These are phyloP conservation scores for Penicillium bovifimosum DNA, from an alignment of 495 filamentous ascomycete genomes.

Conservation along the genomic window DNA sequence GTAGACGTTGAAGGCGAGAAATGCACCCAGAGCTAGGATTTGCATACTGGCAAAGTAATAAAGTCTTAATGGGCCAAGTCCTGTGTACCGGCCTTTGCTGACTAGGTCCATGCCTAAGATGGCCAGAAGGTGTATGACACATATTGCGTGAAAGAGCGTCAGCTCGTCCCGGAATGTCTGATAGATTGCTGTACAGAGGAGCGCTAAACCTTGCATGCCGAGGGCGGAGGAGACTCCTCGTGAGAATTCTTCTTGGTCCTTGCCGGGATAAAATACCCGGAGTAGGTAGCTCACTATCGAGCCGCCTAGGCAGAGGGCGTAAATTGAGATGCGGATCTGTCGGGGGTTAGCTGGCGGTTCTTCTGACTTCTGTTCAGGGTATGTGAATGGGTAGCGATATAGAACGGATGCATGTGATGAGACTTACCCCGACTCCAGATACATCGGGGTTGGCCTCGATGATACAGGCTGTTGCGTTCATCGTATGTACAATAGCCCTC, in stretches of 20 bases:
- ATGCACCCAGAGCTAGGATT: slow-evolving; percentile 10
- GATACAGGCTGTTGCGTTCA: slow-evolving; percentile 13
- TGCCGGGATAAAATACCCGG: slow-evolving; percentile 10
- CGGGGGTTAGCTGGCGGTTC: background rate
- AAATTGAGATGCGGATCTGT: slow-evolving; percentile 16
- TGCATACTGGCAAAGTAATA: slow-evolving; percentile 11
- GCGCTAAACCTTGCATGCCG: slow-evolving; percentile 16
- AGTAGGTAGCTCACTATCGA: slow-evolving; percentile 14
- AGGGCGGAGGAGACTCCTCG: slow-evolving; percentile 15
- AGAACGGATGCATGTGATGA: background rate
- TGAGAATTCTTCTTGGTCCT: slow-evolving; percentile 16
- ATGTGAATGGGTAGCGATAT: background rate
- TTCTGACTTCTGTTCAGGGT: background rate
- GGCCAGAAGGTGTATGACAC: slow-evolving; percentile 15
- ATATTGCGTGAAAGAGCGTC: slow-evolving; percentile 18
- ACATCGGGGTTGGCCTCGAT: slow-evolving; percentile 15
- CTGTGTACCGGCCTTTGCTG: slow-evolving; percentile 17
- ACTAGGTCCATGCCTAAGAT: slow-evolving; percentile 12
- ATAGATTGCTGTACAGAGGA: slow-evolving; percentile 19
- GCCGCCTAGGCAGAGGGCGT: slow-evolving; percentile 16
- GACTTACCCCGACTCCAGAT: slow-evolving; percentile 13
- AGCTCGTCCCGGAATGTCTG: slow-evolving; percentile 14
- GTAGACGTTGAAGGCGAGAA: slow-evolving; percentile 16
- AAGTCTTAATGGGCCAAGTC: slow-evolving; percentile 13
- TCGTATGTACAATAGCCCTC: background rate